phyloP scores from a whole-genome alignment of 352 stramenopile species.

The Pythium sp. region DNA sequence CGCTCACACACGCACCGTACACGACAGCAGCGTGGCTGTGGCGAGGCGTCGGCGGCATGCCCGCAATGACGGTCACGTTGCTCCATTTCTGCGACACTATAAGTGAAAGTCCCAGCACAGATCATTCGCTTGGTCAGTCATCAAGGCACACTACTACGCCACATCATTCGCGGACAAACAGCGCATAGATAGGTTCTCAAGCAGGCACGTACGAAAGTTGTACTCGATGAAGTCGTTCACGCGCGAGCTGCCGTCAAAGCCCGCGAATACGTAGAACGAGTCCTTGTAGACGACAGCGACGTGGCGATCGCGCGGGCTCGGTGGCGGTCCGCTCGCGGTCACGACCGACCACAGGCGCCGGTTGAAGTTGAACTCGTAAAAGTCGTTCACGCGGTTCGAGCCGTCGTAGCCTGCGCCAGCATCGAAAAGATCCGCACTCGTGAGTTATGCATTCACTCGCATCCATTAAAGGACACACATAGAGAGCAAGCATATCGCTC shows the following conservation, averaged over 20 bases:
- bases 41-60: slow-evolving; percentile 87
- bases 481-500: neutral
- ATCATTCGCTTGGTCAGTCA: neutral
- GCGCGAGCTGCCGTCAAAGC: slow-evolving; percentile 91
- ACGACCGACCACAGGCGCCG: slow-evolving; percentile 77
- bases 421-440: neutral
- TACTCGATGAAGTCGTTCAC: slow-evolving; percentile 96
- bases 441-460: neutral
- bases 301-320: slow-evolving; percentile 93
- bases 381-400: slow-evolving; percentile 91
- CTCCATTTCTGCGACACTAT: slow-evolving; percentile 82
- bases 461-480: neutral
- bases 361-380: slow-evolving; percentile 92
- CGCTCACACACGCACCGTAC: slow-evolving; percentile 40
- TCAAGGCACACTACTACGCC: neutral
- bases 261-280: slow-evolving; percentile 94
- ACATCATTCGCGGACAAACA: neutral
- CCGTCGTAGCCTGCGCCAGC: slow-evolving; percentile 85
- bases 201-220: slow-evolving; percentile 83
- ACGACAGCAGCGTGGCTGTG: slow-evolving; percentile 95
- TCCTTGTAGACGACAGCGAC: slow-evolving; percentile 92
- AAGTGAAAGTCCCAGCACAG: neutral
- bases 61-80: slow-evolving; percentile 67
- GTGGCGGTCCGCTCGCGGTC: slow-evolving; percentile 57
- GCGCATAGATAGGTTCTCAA: neutral